Base-by-base conservation (phyloP, 805 yeast genomes). In the Lipomyces orientalis region DNA sequence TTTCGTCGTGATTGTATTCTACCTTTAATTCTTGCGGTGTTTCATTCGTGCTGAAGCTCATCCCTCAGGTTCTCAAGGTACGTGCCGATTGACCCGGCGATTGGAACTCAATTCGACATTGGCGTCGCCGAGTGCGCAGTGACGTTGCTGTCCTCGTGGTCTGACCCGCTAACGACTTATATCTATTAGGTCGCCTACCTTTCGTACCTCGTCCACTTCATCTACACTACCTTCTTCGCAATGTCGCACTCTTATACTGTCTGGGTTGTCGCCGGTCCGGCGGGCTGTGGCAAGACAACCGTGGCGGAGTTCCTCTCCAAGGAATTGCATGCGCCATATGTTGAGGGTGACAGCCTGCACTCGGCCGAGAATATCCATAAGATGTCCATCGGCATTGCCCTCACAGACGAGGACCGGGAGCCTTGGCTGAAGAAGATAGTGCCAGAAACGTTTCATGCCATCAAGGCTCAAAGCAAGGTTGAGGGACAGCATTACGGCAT, bases 241-340 rank as follows among this genome's bases (percentile, higher is more conserved):
- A 65, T 65, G 68, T 29, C 62, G 16, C 68, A 58, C 31, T 10
- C 31, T 46, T 43, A 63, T 46, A 61, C 60, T 3, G 60, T 71
- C 60, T 66, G 64, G 63, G 60, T 71, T 35, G 87, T 94, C 8
- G 97, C 97, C 12, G 99, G 99, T 0, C 97, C 98, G 0, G 93
- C 97, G 0, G 98, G 98, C 8, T 90, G 97, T 1, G 99, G 99
- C 0, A 95, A 95, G 77, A 83, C 96, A 29, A 91, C 97, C 1
- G 85, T 90, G 25, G 97, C 91, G 0, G 79, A 80, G 14, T 74
- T 77, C 10, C 74, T 93, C 25, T 77, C 89, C 0, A 67, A 79
- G 25, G 75, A 78, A 29, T 82, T 86, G 22, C 67, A 77, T 1
- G 82, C 89, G 60, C 82, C 87, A 1, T 93, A 85, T 75, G 77